Evolutionary conservation across 768 basidiomycete genomes (phyloP).

Genomic region (Pisolithus marmoratus): DNA sequence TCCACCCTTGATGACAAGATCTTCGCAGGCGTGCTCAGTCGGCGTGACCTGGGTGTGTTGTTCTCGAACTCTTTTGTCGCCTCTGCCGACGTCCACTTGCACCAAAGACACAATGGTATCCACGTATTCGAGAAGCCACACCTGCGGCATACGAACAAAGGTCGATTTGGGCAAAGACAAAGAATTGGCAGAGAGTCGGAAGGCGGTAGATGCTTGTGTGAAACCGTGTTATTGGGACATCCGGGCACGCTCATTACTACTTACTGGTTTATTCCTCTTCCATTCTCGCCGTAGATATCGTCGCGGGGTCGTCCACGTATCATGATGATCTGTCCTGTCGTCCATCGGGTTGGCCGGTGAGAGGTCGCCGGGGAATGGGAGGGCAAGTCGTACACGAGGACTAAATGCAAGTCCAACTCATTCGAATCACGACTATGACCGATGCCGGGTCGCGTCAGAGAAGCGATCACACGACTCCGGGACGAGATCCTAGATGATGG

Average conservation of each 20-base stretch:
- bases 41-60: slow-evolving; percentile 31
- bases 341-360: slow-evolving; percentile 10
- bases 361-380: background rate
- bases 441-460: slow-evolving; percentile 6
- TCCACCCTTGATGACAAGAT: slow-evolving; percentile 6
- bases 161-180: slow-evolving; percentile 36
- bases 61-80: slow-evolving; percentile 36
- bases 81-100: slow-evolving; percentile 40
- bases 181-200: slow-evolving; percentile 44
- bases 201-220: slow-evolving; percentile 36
- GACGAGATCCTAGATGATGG: slow-evolving; percentile 14
- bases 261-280: slow-evolving; percentile 38
- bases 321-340: slow-evolving; percentile 10
- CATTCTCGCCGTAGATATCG: slow-evolving; percentile 37
- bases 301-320: slow-evolving; percentile 19
- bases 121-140: slow-evolving; percentile 45
- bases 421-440: slow-evolving; percentile 22
- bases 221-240: slow-evolving; percentile 6
- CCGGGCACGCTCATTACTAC: slow-evolving; percentile 2
- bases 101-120: slow-evolving; percentile 48
- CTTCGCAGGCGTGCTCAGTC: slow-evolving; percentile 25
- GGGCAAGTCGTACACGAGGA: slow-evolving; percentile 24
- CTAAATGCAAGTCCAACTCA: slow-evolving; percentile 19
- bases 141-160: slow-evolving; percentile 39
- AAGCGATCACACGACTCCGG: slow-evolving; percentile 16